Base-by-base conservation (phyloP, 2,329 filamentous ascomycete species). In the Arthrocladium fulminans region DNA sequence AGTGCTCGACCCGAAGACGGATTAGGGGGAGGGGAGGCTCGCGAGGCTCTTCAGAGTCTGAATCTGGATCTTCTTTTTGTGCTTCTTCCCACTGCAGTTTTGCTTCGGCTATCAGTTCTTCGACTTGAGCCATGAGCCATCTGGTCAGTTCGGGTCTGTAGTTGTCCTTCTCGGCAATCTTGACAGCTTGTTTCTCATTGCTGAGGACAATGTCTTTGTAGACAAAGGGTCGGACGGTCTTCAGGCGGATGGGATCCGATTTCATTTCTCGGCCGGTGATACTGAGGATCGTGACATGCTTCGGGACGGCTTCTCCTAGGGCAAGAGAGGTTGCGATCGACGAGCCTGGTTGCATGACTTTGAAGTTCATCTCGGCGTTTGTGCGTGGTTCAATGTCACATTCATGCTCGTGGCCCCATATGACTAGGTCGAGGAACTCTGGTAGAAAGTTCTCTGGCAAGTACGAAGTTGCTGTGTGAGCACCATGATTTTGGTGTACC, bases 401-500 rank as follows among this genome's bases (percentile, higher is more conserved):
- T 65, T 98, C 90, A 62, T 98, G 92, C 66, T 98, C 92, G 60
- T 98, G 92, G 2, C 92, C 92, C 92, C 92, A 98, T 44, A 98
- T 77, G 0, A 98, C 80, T 3, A 98, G 74, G 61, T 98, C 85
- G 54, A 98, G 72, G 70, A 94, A 97, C 15, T 88, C 82, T 0
- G 92, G 94, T 0, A 98, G 73, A 59, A 96, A 92, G 58, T 84
- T 88, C 61, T 98, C 94, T 0, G 94, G 90, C 0, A 98, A 75
- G 61, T 95, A 97, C n/a, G 86, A 84, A 0, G 90, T 97, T 15
- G 89, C 80, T 0, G 87, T 94, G 61, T 96, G 84, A 0, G 89
- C 87, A 60, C 92, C 81, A 61, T 97, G 92, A 58, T 98, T 98
- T 62, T 98, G 92, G 62, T 98, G 92, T 2, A 98, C 86, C 30